Evolutionary conservation across 1,139 yeast species (phyloP).

Genomic region (Candida sanyaensis): DNA sequence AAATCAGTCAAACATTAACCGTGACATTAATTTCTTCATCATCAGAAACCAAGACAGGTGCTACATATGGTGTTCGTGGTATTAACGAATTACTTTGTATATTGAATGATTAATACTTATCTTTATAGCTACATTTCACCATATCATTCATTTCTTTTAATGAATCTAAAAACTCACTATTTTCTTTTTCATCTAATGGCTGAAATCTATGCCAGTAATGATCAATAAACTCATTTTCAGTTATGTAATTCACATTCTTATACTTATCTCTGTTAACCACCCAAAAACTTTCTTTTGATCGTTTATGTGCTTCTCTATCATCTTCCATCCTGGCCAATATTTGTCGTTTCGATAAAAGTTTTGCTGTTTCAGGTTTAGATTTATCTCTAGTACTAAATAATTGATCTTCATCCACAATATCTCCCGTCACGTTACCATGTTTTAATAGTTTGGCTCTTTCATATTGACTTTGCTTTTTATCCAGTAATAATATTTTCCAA

Average conservation of each 20-base stretch:
- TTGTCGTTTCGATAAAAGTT: slow-evolving; percentile 48
- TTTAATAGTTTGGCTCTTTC: slow-evolving; percentile 42
- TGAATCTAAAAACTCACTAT: slow-evolving; percentile 38
- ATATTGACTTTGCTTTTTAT: slow-evolving; percentile 53
- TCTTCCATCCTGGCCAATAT: slow-evolving; percentile 80
- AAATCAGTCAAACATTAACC: slow-evolving; percentile 44
- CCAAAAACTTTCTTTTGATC: slow-evolving; percentile 78
- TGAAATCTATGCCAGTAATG: slow-evolving; percentile 57
- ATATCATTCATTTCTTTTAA: slow-evolving; percentile 57
- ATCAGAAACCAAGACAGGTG: slow-evolving; percentile 52
- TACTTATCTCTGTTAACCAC: slow-evolving; percentile 54
- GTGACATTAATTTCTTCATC: slow-evolving; percentile 54
- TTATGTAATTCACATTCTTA: slow-evolving; percentile 24
- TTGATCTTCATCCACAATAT: slow-evolving; percentile 29
- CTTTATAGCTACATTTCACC: slow-evolving; percentile 48
- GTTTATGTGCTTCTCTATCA: slow-evolving; percentile 81
- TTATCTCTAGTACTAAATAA: slow-evolving; percentile 33
- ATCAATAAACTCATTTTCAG: slow-evolving; percentile 58
- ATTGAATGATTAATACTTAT: slow-evolving; percentile 24
- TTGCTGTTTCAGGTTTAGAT: slow-evolving; percentile 19
- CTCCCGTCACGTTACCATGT: slow-evolving; percentile 24
- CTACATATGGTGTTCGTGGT: slow-evolving; percentile 72
- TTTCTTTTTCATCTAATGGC: slow-evolving; percentile 49
- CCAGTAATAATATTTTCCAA: slow-evolving; percentile 51
- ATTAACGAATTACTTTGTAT: slow-evolving; percentile 71